phyloP scores from a whole-genome alignment of 2,329 filamentous ascomycete species.

The Ceratocystis harringtonii region DNA sequence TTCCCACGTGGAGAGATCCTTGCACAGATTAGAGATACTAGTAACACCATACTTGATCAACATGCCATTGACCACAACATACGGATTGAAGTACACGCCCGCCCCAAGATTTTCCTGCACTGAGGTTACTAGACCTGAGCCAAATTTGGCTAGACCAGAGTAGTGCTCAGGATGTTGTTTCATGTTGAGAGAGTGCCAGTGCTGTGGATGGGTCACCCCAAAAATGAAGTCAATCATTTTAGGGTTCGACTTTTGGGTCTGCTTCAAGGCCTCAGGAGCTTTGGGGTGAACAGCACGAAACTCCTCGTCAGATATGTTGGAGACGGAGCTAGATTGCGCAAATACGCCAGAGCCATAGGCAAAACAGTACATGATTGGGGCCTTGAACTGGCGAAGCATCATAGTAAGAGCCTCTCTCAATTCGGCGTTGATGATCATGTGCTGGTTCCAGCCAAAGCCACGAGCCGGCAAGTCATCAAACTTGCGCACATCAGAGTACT shows the following conservation, averaged over 20 bases:
- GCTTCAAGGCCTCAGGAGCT: conserved; percentile 63
- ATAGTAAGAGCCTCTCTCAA: conserved; percentile 82
- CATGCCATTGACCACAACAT: conserved; percentile 84
- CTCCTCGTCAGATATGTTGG: conserved; percentile 39
- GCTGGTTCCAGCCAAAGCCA: conserved; percentile 84
- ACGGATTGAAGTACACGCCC: conserved; percentile 95
- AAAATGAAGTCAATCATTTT: conserved; percentile 99
- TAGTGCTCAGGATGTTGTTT: conserved; percentile 83
- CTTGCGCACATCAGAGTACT: conserved; percentile 29
- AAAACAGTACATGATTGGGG: conserved; percentile 90
- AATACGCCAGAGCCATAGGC: conserved; percentile 97
- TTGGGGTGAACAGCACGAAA: conserved; percentile 61
- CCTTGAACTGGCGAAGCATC: conserved; percentile 79
- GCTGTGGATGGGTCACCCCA: conserved; percentile 82
- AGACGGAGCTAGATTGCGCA: conserved; percentile 48
- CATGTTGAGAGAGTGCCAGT: conserved; percentile 93
- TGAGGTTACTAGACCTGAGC: conserved; percentile 68
- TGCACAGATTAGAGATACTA: conserved; percentile 76
- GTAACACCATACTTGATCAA: conserved; percentile 98
- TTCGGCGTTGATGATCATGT: conserved; percentile 89
- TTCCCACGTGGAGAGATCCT: conserved; percentile 79
- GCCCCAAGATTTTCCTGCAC: conserved; percentile 83
- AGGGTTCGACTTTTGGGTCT: conserved; percentile 71
- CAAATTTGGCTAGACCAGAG: conserved; percentile 66
- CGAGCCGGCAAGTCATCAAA: conserved; percentile 33